Base-by-base conservation (phyloP, 371 early-diverging fungal genomes). In the Choanephora cucurbitarum region DNA sequence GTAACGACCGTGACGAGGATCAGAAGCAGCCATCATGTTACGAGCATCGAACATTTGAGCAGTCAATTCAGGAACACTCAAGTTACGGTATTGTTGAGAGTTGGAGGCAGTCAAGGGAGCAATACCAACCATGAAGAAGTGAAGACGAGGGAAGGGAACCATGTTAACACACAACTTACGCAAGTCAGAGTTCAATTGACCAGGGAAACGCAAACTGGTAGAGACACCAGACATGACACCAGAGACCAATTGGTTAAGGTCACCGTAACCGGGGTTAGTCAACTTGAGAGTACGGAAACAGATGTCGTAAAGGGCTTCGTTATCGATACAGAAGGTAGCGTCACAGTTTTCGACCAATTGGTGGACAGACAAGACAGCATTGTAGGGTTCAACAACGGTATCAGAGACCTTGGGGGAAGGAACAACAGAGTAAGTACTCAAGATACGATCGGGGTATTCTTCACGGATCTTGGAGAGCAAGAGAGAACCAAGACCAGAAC, bases 21-120 rank as follows among this genome's bases (percentile, higher is more conserved):
- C 98, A 56, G 94, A 92, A 10, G 97, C 98, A 46, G 98, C 96
- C 99, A 97, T 97, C 97, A 99, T 97, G 86, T 99, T 97, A 73
- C 88, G 89, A 72, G 93, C 90, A 73, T 96, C 97, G 69, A 99
- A 99, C 94, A 99, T 94, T 74, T 99, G 99, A 69, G 89, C 88
- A 21, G 97, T 95, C 57, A 95, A 75, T 69, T 98, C 99, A 44
- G 93, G 87, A 7, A 99, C 98, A 40, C 90, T 90, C 66, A 93
- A 72, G 52, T 88, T 84, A 52, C 93, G 91, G 88, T 94, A 99
- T 32, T 88, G 84, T 66, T 89, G 88, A 43, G 94, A 88, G 53
- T 88, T 94, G 54, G 85, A 81, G 47, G 97, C 85, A 19, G 94
- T 94, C 60, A 99, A 82, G n/a, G 98, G 98, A 28, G 99, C 98